These are phyloP conservation scores for Chondrus crispus DNA, from an alignment of 23 red algal species.

Conservation along the genomic window DNA sequence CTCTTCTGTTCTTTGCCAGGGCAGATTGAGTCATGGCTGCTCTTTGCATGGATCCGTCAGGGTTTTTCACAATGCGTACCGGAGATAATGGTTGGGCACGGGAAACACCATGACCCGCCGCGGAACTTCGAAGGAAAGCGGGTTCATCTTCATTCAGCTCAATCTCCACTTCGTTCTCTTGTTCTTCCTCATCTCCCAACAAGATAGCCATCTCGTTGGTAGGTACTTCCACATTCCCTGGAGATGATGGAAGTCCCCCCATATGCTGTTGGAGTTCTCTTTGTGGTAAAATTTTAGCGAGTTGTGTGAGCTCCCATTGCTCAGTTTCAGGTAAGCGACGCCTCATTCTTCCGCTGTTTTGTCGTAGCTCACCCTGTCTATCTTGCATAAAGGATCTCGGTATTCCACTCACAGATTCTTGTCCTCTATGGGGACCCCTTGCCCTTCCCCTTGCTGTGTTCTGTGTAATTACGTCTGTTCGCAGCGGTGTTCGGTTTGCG, in stretches of 20 bases:
- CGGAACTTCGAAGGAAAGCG: conserved; percentile 61
- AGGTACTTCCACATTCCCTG: not conserved
- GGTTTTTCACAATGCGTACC: conserved; percentile 93
- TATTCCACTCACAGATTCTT: conserved; percentile 32
- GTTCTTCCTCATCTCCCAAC: conserved; percentile 73
- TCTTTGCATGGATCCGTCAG: conserved; percentile 85
- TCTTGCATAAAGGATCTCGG: conserved; percentile 20
- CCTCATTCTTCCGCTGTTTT: conserved; percentile 21
- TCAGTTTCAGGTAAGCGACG: conserved; percentile 75
- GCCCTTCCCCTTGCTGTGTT: conserved; percentile 8
- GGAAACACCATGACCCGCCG: conserved; percentile 8
- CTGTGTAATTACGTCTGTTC: not conserved
- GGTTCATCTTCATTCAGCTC: conserved; percentile 93
- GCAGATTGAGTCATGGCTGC: conserved; percentile 88
- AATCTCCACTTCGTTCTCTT: conserved; percentile 74
- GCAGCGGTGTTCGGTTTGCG: not conserved
- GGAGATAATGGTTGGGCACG: conserved; percentile 84
- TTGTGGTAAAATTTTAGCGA: conserved; percentile 76
- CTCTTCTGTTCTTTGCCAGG: conserved; percentile 83
- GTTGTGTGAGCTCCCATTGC: conserved; percentile 89
- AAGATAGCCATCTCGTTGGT: conserved; percentile 38
- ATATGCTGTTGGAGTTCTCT: conserved; percentile 52
- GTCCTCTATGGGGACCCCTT: conserved; percentile 9
- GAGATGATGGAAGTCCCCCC: not conserved
- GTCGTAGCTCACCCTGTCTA: not conserved